Percentiles rank a stretch among this genome's conserved stretches.
phyloP scores from a whole-genome alignment of 1,284 basidiomycete species.

The Leccinum griseonigrum region DNA sequence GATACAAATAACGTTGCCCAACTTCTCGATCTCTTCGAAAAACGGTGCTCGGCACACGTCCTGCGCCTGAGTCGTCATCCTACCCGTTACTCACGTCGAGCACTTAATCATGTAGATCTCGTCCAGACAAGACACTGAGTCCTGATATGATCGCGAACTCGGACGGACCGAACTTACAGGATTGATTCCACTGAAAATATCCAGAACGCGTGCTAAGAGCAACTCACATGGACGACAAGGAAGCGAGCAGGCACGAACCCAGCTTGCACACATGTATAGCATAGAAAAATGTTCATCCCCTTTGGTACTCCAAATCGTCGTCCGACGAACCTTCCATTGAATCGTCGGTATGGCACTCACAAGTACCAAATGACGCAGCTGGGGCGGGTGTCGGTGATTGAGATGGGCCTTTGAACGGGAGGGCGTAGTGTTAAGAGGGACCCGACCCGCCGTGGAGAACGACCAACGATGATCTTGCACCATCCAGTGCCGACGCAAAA shows the following conservation, averaged over 20 bases:
- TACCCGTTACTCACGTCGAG: slow-evolving; percentile 34
- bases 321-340: slow-evolving; percentile 14
- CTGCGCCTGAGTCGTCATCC: slow-evolving; percentile 31
- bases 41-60: slow-evolving; percentile 28
- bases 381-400: slow-evolving; percentile 39
- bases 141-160: slow-evolving; percentile 33
- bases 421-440: slow-evolving; percentile 40
- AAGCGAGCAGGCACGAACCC: slow-evolving; percentile 7
- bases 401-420: slow-evolving; percentile 40
- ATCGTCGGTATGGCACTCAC: background rate
- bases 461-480: slow-evolving; percentile 31
- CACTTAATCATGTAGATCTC: slow-evolving; percentile 31
- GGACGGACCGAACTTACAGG: slow-evolving; percentile 22
- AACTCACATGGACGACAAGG: slow-evolving; percentile 16
- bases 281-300: slow-evolving; percentile 21
- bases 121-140: slow-evolving; percentile 33
- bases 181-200: background rate
- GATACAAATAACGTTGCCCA: slow-evolving; percentile 30
- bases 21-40: slow-evolving; percentile 27
- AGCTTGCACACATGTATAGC: slow-evolving; percentile 17
- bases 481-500: slow-evolving; percentile 14
- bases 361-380: slow-evolving; percentile 36
- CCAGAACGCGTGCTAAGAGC: background rate
- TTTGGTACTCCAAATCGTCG: slow-evolving; percentile 26
- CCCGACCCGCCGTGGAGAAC: slow-evolving; percentile 45